Conservation (phyloP, 768 basidiomycete genomes). For the Phaeolepiota aurea region DNA sequence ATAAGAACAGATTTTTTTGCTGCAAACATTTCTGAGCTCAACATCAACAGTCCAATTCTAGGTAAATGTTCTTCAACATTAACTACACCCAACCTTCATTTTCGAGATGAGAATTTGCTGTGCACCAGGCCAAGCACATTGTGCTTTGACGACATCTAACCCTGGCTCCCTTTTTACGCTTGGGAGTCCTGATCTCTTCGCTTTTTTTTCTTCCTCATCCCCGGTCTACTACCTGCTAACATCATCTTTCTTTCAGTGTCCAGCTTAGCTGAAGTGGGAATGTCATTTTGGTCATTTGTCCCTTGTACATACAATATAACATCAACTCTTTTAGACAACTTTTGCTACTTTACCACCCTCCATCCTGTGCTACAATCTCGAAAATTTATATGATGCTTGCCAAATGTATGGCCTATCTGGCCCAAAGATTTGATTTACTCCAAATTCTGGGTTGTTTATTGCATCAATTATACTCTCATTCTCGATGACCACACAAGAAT, state of each 20-base stretch:
- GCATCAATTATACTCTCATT: constrained; percentile 35
- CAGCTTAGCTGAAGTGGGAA: neutral
- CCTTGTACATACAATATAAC: neutral
- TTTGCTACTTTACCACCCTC: neutral
- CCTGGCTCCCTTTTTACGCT: constrained; percentile 44
- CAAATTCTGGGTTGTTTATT: constrained; percentile 39
- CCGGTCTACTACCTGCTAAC: neutral
- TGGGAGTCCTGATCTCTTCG: constrained; percentile 33
- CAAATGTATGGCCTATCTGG: constrained; percentile 26
- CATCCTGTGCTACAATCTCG: constrained; percentile 8
- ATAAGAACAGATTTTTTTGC: too few relatives aligned
- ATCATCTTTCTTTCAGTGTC: neutral
- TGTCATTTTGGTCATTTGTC: neutral
- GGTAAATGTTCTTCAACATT: too few relatives aligned
- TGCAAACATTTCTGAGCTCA: too few relatives aligned
- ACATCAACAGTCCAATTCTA: too few relatives aligned
- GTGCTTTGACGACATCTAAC: constrained; percentile 35
- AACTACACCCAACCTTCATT: too few relatives aligned
- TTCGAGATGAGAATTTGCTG: constrained; percentile 40
- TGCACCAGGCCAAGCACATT: constrained; percentile 50
- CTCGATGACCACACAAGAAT: constrained; percentile 36
- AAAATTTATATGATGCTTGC: constrained; percentile 33
- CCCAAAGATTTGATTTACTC: constrained; percentile 34
- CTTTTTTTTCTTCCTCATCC: constrained; percentile 1
- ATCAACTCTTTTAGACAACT: too few relatives aligned